A percentile compares a stretch with the other conserved stretches of the same genome.
Evolutionary conservation across 164 flowering plant species (phyloP).

Genomic region (Annona cherimola): DNA sequence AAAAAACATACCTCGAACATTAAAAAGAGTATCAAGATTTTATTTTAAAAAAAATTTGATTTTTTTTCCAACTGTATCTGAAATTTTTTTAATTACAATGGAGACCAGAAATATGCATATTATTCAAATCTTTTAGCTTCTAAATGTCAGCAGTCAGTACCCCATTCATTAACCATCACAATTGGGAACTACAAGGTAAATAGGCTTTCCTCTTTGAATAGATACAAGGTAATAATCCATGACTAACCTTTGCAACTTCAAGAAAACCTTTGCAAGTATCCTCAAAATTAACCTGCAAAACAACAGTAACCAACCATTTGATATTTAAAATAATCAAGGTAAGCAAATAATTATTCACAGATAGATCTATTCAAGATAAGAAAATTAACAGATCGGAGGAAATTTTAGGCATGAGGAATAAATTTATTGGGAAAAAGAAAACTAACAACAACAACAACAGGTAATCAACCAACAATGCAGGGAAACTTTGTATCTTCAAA

Average conservation of each 20-base stretch:
- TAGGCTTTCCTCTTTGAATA: neutral
- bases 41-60: neutral
- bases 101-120: neutral
- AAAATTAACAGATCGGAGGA: neutral
- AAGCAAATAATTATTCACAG: neutral
- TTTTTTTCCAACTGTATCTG: neutral
- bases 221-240: neutral
- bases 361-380: no score
- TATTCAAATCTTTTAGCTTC: constrained; percentile 1
- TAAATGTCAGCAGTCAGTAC: neutral
- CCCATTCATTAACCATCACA: neutral
- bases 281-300: constrained; percentile 84
- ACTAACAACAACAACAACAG: no score
- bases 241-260: constrained; percentile 91
- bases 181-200: neutral
- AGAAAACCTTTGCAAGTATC: constrained; percentile 97
- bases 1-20: neutral
- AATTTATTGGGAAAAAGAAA: no score
- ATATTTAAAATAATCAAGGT: neutral
- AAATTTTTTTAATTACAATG: no score
- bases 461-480: no score
- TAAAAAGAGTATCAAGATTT: neutral
- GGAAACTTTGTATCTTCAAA: no score
- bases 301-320: neutral
- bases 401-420: neutral